Conservation (phyloP, 306 rosid genomes). For the Pyrus bretschneideri region DNA sequence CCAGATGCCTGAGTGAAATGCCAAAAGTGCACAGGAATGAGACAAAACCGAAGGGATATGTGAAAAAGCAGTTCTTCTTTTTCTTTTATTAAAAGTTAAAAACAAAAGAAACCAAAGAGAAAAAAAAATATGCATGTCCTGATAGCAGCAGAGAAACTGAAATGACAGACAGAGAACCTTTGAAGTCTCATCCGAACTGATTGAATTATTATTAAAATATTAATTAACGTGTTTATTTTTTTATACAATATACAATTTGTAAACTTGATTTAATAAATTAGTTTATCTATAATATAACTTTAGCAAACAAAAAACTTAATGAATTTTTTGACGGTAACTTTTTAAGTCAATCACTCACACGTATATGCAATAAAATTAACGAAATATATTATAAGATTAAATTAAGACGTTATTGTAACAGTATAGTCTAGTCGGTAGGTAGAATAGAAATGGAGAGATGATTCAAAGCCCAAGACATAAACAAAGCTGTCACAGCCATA, state of each 20-base stretch:
- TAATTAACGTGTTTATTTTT: no score
- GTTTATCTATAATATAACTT: conserved; percentile 26
- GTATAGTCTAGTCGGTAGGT: no score
- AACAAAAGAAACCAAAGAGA: not conserved
- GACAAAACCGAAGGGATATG: conserved; percentile 34
- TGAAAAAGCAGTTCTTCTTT: not conserved
- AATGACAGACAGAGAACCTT: not conserved
- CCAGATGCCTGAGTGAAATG: conserved; percentile 8
- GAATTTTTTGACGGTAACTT: no score
- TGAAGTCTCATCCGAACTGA: not conserved
- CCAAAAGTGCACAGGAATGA: conserved; percentile 21
- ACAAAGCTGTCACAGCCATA: conserved; percentile 73
- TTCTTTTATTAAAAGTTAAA: not conserved
- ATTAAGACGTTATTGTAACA: no score
- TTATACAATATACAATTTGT: no score
- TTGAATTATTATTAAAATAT: no score
- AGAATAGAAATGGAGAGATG: conserved; percentile 15
- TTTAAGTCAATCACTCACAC: no score
- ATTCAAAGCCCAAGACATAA: conserved; percentile 37
- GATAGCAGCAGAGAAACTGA: not conserved
- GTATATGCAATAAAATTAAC: no score
- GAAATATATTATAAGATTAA: no score
- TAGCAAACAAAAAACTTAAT: not conserved
- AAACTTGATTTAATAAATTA: no score
- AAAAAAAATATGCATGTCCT: conserved; percentile 35